Evolutionary conservation across 1,284 basidiomycete genomes (phyloP), one percentile per base, ranked within the genome.

Genomic region (Filobasidium uniguttulatum): DNA sequence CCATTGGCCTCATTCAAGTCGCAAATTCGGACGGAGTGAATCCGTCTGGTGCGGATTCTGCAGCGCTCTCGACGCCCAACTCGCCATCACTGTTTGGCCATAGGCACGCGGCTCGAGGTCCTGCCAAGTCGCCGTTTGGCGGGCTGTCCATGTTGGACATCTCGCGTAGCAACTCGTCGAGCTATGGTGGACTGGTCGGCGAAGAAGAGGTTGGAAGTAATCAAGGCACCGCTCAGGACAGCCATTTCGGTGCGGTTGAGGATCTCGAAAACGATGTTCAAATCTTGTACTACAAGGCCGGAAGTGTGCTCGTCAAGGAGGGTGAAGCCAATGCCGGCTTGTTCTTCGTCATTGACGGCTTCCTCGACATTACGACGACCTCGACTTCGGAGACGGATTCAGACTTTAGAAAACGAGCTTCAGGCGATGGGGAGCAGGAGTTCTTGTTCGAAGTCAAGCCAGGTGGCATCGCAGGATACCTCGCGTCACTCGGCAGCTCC

Each of bases 321-420:
- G 93, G 90, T 26, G 93, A 99, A 65, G 74, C 77, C 44, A 83
- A 89, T 57, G 85, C 86, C 35, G 86, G 86, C 77, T 36, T 48
- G 8, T 99, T 93, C 73, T 99, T 93, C 61, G 90, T 98, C 37
- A 94, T 99, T 44, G 94, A 98, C 57, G 93, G 93, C 0, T 90
- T 96, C 67, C 72, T 99, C 34, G 93, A 99, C 61, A 89, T 48
- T 22, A 47, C 52, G 10, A 59, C 59, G 50, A 51, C 43, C 23
- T 59, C 74, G 50, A 84, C 40, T 19, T 26, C 34, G 0, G 36
- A 43, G 8, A 23, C 31, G 14, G 45, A 52, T 29, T 23, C 22
- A 10, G 40, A 43, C 19, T 43, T 43, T 26, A 12, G 40, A 4
- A 43, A 28, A 26, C 25, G 29, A 28, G 20, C 40, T 14, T 23